Conservation (phyloP, 2,329 filamentous ascomycete species). For the Claviceps humidiphila region DNA sequence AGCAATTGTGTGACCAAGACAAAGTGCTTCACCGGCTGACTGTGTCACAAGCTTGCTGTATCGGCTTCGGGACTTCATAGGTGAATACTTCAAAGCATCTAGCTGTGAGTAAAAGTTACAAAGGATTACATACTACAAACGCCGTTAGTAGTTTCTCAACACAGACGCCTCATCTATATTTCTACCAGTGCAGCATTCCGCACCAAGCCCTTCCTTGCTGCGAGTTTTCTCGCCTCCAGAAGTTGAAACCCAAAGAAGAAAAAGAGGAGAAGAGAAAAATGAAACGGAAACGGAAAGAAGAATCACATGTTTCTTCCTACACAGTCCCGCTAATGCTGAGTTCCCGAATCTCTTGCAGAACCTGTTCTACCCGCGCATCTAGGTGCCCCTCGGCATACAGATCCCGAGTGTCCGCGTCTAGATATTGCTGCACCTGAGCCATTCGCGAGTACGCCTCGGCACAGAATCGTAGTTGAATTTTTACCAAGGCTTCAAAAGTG, state of each 20-base stretch:
- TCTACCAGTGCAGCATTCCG: neutral
- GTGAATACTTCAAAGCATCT: neutral
- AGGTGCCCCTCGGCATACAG: constrained; percentile 90
- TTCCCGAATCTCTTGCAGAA: constrained; percentile 91
- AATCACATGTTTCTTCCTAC: constrained; percentile 20
- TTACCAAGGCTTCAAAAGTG: constrained; percentile 92
- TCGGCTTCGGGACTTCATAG: neutral
- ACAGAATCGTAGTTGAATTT: constrained; percentile 95
- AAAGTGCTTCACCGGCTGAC: too few species aligned
- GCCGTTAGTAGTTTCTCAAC: neutral
- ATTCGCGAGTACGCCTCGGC: constrained; percentile 95
- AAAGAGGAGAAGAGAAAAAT: too few species aligned
- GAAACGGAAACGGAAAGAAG: too few species aligned
- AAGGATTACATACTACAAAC: neutral
- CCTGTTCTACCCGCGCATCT: constrained; percentile 85
- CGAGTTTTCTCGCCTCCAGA: neutral
- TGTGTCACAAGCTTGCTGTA: too few species aligned
- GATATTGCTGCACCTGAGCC: constrained; percentile 98
- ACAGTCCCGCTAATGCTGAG: constrained; percentile 76
- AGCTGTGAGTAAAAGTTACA: neutral
- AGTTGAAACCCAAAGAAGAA: neutral
- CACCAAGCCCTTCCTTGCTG: neutral
- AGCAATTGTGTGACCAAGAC: too few species aligned
- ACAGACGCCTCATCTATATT: neutral
- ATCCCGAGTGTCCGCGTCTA: constrained; percentile 89